Conservation (phyloP, 768 basidiomycete species). For the Suillus subaureus region DNA sequence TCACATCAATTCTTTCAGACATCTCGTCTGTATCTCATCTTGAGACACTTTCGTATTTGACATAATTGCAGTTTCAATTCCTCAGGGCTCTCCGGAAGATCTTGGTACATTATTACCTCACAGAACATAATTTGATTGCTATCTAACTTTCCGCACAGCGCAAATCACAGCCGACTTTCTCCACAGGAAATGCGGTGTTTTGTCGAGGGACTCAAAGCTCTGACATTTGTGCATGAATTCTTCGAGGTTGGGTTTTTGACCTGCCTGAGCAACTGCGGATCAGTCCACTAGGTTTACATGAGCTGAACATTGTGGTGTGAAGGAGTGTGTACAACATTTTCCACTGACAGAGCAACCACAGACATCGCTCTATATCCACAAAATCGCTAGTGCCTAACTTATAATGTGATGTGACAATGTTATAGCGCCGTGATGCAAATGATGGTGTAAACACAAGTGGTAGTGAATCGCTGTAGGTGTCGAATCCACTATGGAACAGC, state of each 20-base stretch:
- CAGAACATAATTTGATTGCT: not conserved
- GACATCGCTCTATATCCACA: not conserved
- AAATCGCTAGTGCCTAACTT: not conserved
- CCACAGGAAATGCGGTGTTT: not conserved
- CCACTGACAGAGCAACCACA: not conserved
- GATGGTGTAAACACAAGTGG: not conserved
- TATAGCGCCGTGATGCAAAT: not conserved
- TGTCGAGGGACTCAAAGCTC: not conserved
- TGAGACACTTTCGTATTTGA: not conserved
- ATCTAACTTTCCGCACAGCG: not conserved
- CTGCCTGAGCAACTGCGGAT: not conserved
- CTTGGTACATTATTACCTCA: constrained; percentile 24
- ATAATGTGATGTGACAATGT: not conserved
- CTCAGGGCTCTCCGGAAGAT: constrained; percentile 28
- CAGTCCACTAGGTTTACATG: not conserved
- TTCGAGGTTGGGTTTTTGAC: not conserved
- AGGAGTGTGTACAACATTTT: not conserved
- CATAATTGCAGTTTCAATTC: constrained; percentile 19
- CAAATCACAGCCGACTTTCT: not conserved
- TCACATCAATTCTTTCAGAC: constrained; percentile 25
- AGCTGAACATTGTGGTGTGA: not conserved
- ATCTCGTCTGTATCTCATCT: constrained; percentile 26
- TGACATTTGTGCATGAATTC: not conserved
- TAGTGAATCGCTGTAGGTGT: not conserved
- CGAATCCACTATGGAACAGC: not conserved